Percentiles rank a stretch among this genome's conserved stretches.
Evolutionary conservation across 2,329 filamentous ascomycete species (phyloP).

Genomic region (Cladosporium sp.): DNA sequence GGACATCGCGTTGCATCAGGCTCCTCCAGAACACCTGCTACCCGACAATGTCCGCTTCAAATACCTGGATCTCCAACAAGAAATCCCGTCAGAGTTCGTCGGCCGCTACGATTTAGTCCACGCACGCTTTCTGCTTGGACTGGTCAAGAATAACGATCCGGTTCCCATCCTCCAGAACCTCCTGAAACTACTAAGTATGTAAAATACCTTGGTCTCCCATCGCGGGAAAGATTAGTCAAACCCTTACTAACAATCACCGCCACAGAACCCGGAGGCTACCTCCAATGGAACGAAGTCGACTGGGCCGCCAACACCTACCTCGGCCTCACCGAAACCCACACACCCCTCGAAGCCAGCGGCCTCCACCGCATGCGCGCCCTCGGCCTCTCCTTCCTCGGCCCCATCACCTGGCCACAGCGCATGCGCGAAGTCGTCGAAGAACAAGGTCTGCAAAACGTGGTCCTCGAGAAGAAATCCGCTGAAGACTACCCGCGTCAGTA

Average conservation of each 20-base stretch:
- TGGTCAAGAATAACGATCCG: conserved; percentile 21
- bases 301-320: conserved; percentile 14
- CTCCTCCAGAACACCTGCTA: conserved; percentile 18
- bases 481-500: conserved; percentile 10
- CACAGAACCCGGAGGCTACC: conserved; percentile 20
- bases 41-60: conserved; percentile 20
- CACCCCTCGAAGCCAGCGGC: neutral
- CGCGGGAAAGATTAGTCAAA: neutral
- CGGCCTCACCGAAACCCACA: conserved; percentile 14
- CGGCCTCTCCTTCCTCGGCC: conserved; percentile 6
- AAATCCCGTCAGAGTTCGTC: conserved; percentile 14
- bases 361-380: conserved; percentile 8
- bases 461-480: neutral
- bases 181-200: conserved; percentile 15
- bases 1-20: conserved; percentile 18
- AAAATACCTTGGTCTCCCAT: neutral
- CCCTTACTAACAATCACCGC: neutral
- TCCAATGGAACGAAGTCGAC: conserved; percentile 23
- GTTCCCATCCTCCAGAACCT: conserved; percentile 13
- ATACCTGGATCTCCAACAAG: conserved; percentile 14
- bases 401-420: conserved; percentile 5
- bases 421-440: neutral
- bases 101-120: conserved; percentile 20
- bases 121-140: conserved; percentile 15
- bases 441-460: conserved; percentile 6